Base-by-base conservation (phyloP, 2,329 filamentous ascomycete genomes). In the Zalaria sp. region DNA sequence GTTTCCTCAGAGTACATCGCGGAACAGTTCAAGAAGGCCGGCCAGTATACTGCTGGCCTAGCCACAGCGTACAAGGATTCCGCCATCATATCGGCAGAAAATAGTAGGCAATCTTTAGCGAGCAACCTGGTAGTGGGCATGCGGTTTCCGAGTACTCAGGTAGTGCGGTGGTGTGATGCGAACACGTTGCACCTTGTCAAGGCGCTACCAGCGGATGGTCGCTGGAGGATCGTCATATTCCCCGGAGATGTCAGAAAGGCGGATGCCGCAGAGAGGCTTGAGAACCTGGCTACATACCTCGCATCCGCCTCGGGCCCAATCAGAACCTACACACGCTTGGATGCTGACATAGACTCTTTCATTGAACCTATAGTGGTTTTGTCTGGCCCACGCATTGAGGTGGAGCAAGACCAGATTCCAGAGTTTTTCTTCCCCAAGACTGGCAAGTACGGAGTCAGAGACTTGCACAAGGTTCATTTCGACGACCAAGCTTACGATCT, bases 81-180 rank as follows among this genome's bases (percentile, higher is more conserved):
- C 0, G 43, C 52, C 0, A 61, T 78, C 5, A 71, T 67, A 1
- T 58, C 59, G 7, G 48, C 52, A 8, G 47, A 51, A 6, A 49
- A 47, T 1, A 61, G 63, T 29, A 54, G 47, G 1, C 49, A 62
- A 35, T 58, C 50, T n/a, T 50, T 58, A 35, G 68, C 57, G 3
- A 58, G 35, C 36, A 62, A 56, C 38, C 49, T 63, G 8, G 50
- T 51, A 1, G 64, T 71, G 3, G 68, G 68, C 0, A 70, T 69
- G 66, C 53, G 68, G 27, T 59, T 71, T 32, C 68, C 67, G 0
- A 77, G 66, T 43, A 67, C 72, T 0, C 73, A 75, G 50, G 72
- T 80, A 0, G 68, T 80, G 11, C 62, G 76, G 4, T 70, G 72
- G 43, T 73, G 69, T 37, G 77, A 81, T 49, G 75, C 74, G 1